A percentile compares a stretch with the other conserved stretches of the same genome.
phyloP scores from a whole-genome alignment of 371 early-diverging fungal species.

The Coemansia sp. region DNA sequence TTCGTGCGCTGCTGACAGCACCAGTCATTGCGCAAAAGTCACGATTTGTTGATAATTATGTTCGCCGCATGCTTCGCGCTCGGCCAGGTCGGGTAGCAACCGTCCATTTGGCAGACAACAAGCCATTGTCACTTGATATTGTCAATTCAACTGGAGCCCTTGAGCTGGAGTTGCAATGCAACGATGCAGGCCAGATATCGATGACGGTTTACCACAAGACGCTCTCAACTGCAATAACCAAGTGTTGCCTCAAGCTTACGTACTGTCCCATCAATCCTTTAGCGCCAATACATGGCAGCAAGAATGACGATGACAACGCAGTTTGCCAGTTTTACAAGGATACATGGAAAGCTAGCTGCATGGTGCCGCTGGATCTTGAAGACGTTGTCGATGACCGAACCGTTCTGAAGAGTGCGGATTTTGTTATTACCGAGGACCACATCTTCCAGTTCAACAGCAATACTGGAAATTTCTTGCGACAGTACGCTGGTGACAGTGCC shows the following conservation, averaged over 20 bases:
- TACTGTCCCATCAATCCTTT: constrained; percentile 78
- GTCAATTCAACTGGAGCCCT: constrained; percentile 30
- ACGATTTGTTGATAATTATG: constrained; percentile 72
- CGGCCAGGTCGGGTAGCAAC: constrained; percentile 73
- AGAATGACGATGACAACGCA: constrained; percentile 78
- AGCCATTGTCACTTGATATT: constrained; percentile 52
- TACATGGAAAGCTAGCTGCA: constrained; percentile 62
- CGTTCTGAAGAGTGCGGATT: constrained; percentile 26
- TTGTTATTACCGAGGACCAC: constrained; percentile 59
- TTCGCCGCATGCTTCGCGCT: constrained; percentile 76
- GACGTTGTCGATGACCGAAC: background rate
- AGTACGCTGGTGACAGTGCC: constrained; percentile 75
- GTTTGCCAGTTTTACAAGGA: constrained; percentile 84
- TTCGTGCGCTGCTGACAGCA: constrained; percentile 80
- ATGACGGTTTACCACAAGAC: constrained; percentile 46
- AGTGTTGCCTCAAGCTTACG: constrained; percentile 66
- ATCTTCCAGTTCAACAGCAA: constrained; percentile 74
- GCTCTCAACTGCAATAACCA: constrained; percentile 37
- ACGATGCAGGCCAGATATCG: background rate
- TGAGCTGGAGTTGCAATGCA: constrained; percentile 44
- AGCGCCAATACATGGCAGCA: constrained; percentile 85
- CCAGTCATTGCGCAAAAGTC: constrained; percentile 77
- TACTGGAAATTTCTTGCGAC: constrained; percentile 82
- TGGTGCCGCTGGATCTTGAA: background rate
- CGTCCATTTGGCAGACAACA: constrained; percentile 53